Base-by-base conservation (phyloP, 1,284 basidiomycete species). In the Afroboletus lepidellus region DNA sequence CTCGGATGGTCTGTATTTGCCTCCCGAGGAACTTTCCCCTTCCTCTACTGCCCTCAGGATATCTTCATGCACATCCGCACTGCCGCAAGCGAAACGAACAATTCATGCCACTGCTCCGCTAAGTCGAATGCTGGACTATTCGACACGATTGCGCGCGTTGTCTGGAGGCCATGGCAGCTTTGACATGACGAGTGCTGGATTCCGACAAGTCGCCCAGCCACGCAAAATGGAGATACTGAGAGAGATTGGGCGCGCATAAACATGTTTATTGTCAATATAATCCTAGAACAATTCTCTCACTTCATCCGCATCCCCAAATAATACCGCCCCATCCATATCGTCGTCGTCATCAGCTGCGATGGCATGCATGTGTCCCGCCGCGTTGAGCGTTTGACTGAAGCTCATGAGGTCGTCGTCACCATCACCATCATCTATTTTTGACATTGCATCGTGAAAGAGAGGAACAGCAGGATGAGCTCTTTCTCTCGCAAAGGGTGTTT, bases 121-220 rank as follows among this genome's bases (percentile, higher is more conserved):
- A 23, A 87, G 85, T 57, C 80, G 79, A 60, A 84, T 93, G 79
- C 75, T 94, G 24, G 85, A 92, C 64, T 94, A 91, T 63, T 87
- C 87, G 20, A 85, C 76, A 46, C 78, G 90, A 24, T 68, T 94
- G 46, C 82, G 92, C 16, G 86, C 92, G 0, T 69, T 94, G 21
- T 89, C 90, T 0, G 92, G 88, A 39, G 92, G 92, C 2, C 83
- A 90, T 63, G 92, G 90, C 6, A 70, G 77, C 20, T 93, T 92
- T 61, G 89, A 91, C 63, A 90, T 91, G 85, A 70, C 74, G 33
- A 80, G 80, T 51, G 84, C 84, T 18, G 92, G 91, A 6, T 94
- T 92, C 69, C 80, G 76, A 61, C 68, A 74, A 53, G 89, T 91
- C 2, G 76, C 77, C 33, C 72, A 81, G 54, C 56, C 73, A 27